These are phyloP conservation scores for Candida ficus DNA, from an alignment of 805 yeast genomes.

Conservation along the genomic window DNA sequence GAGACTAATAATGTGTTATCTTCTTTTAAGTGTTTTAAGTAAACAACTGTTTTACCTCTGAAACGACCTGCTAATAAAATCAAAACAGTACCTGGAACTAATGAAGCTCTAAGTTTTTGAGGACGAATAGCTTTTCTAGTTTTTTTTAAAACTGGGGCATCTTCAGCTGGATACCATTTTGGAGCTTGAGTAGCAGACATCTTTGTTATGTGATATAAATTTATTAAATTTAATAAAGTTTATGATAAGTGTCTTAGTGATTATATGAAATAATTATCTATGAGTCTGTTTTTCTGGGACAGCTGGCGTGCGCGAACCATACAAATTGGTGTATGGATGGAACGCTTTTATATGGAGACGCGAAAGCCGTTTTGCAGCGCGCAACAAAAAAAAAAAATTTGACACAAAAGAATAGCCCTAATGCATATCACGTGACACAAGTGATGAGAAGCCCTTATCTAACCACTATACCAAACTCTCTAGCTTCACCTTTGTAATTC, in stretches of 20 bases:
- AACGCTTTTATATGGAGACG: neutral
- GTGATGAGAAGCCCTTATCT: constrained; percentile 10
- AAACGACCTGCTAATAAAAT: constrained; percentile 98
- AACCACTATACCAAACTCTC: constrained; percentile 21
- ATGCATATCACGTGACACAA: neutral
- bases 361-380: neutral
- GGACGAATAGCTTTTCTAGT: constrained; percentile 90
- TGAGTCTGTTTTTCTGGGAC: constrained; percentile 1
- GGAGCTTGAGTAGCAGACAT: constrained; percentile 48
- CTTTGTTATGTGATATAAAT: constrained; percentile 5
- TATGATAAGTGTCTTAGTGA: neutral
- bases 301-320: constrained; percentile 1
- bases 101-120: constrained; percentile 90
- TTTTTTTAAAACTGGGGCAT: constrained; percentile 80
- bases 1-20: constrained; percentile 96
- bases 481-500: constrained; percentile 22
- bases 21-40: constrained; percentile 85
- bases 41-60: constrained; percentile 99
- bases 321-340: constrained; percentile 1
- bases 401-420: constrained; percentile 1
- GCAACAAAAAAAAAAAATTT: neutral
- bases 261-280: neutral
- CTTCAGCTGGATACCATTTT: constrained; percentile 94
- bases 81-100: constrained; percentile 97
- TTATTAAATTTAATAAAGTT: constrained; percentile 1